Percentiles rank a stretch among this genome's conserved stretches.
These are phyloP conservation scores for Sporothrix pallida DNA, from an alignment of 2,329 filamentous ascomycete genomes.

Conservation along the genomic window DNA sequence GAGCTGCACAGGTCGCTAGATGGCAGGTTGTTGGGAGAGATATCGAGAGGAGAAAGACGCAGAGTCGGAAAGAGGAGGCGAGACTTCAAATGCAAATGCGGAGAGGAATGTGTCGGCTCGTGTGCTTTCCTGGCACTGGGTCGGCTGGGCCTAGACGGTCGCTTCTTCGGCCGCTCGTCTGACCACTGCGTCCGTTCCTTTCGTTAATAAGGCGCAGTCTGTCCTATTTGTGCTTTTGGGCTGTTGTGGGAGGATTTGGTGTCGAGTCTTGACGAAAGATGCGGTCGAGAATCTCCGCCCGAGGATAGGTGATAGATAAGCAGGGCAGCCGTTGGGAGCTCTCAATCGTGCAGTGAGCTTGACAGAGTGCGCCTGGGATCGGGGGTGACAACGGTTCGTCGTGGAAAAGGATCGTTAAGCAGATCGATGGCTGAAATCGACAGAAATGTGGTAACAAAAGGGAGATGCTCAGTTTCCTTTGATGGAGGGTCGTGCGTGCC, in stretches of 20 bases:
- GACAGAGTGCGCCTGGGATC: not conserved
- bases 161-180: not conserved
- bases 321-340: not conserved
- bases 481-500: constrained; percentile 24
- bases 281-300: constrained; percentile 2
- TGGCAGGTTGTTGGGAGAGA: not conserved
- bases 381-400: not conserved
- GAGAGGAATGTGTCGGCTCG: constrained; percentile 4
- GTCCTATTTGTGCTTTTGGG: not conserved
- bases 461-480: not conserved
- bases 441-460: not conserved
- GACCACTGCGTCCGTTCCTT: not conserved
- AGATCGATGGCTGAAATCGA: not conserved
- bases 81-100: constrained; percentile 10
- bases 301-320: constrained; percentile 25
- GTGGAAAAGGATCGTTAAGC: not conserved
- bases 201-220: not conserved
- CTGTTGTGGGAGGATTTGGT: not conserved
- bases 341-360: constrained; percentile 1
- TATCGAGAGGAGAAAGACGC: not conserved
- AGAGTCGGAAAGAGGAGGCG: constrained; percentile 3
- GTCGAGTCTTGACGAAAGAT: not conserved
- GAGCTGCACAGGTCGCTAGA: not conserved
- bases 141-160: constrained; percentile 11
- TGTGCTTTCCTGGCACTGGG: constrained; percentile 9